Evolutionary conservation across 1,284 basidiomycete genomes (phyloP), one percentile per base, ranked within the genome.

Genomic region (Cystobasidium pallidum): DNA sequence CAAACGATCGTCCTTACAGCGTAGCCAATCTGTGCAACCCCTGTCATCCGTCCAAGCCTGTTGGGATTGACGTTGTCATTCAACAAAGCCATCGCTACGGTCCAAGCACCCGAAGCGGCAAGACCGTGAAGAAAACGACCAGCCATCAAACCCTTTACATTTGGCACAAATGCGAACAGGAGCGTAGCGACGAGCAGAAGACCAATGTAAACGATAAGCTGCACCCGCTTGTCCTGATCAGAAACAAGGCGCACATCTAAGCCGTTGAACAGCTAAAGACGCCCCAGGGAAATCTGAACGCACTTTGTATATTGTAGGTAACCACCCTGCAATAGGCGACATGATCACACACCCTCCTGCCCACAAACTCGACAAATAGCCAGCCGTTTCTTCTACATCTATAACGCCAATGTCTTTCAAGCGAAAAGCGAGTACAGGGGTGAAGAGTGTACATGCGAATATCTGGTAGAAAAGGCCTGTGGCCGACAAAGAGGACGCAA

Each of bases 81-180:
- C 19, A 70, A 13, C 2, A 63, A 34, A 28, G 43, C 58, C n/a
- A 62, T 26, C 7, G 45, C 67, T n/a, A 55, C 17, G 2, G 58
- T 51, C 67, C 67, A 70, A 36, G 54, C 24, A 8, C 67, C 67
- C 3, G 59, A 43, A 70, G 43, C 21, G n/a, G 39, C 67, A 6
- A 70, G 15, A 26, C 67, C 67, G n/a, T 70, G 67, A n/a, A 70
- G 36, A 2, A 47, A n/a, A 10, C 67, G 58, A 13, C 55, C 67
- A 0, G 57, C 54, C 43, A 62, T 49, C 3, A 70, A 30, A 30
- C 67, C 67, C 7, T 26, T 8, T 8, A 70, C 36, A 54, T 32
- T 62, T 13, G 30, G 41, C 24, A 70, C 58, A 30, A 70, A 41
- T 11, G 57, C 41, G 36, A 62, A 70, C 24, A 70, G 47, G 3